phyloP scores from a whole-genome alignment of 495 filamentous ascomycete species.

The Evernia prunastri region DNA sequence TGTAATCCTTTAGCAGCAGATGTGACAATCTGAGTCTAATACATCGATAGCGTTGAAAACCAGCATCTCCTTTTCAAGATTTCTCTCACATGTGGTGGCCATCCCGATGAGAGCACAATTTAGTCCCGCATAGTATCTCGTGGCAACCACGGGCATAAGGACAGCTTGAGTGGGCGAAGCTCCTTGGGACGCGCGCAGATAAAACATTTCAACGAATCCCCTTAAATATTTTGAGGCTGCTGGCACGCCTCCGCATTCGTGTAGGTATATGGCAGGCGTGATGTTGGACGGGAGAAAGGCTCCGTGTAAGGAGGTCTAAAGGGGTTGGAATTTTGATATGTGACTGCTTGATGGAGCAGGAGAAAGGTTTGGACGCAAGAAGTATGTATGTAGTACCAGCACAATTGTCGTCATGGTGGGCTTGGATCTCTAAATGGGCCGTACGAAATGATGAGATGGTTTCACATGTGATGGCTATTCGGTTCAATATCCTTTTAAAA shows the following conservation, averaged over 20 bases:
- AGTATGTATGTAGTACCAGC: neutral
- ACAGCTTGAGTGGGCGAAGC: neutral
- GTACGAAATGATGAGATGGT: neutral
- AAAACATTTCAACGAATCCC: constrained; percentile 10
- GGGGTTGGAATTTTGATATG: neutral
- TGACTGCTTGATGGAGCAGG: neutral
- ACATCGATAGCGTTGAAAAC: constrained; percentile 9
- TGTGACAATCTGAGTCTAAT: constrained; percentile 3
- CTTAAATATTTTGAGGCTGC: constrained; percentile 16
- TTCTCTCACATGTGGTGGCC: constrained; percentile 3
- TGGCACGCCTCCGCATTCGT: constrained; percentile 18
- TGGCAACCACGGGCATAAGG: neutral
- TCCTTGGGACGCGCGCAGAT: constrained; percentile 4
- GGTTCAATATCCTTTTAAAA: no score
- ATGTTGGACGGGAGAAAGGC: neutral
- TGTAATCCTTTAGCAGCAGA: neutral
- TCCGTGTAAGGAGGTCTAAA: constrained; percentile 6
- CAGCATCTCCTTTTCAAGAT: neutral
- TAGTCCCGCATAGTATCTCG: constrained; percentile 1
- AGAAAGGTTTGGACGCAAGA: neutral
- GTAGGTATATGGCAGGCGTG: constrained; percentile 5
- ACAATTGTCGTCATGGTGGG: neutral
- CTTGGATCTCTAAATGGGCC: neutral
- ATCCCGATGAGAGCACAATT: constrained; percentile 1
- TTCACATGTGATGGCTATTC: neutral